Evolutionary conservation across 208 protist genomes (phyloP), one percentile per base, ranked within the genome.

Genomic region (Vickermania spadyakhi): DNA sequence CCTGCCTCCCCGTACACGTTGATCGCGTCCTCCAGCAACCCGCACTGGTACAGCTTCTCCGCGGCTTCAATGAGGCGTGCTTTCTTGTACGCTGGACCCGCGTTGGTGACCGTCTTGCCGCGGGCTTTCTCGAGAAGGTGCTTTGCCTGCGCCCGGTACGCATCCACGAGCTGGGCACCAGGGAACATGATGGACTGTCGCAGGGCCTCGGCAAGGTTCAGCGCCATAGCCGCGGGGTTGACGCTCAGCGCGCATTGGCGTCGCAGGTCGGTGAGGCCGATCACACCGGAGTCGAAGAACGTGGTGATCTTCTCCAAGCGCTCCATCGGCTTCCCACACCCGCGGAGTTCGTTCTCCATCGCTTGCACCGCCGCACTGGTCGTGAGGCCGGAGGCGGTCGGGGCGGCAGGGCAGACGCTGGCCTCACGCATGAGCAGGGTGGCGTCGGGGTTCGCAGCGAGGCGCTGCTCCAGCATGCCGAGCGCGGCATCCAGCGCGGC

Each of bases 281-380:
- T 79, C n/a, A 84, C 36, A n/a, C 36, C 84, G 62, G 75, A 79
- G 58, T 94, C 88, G 57, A 94, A 94, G 55, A 92, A 89, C 58
- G 61, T 62, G 13, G 77, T 66, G 25, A 94, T 63, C 28, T 62
- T 60, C 58, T 79, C 73, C 64, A 91, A 74, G 4, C 83, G 74
- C 56, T 89, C 81, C 2, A 60, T 63, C 26, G 76, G 75, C 51
- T 72, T 73, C 28, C 72, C 73, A n/a, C 66, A 49, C 28, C 49
- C 67, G 28, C 73, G 70, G 28, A 94, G 63, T 36, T 89, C 81
- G 31, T 77, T 72, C 31, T 54, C 66, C 1, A 94, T 65, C 30
- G 73, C 65, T 61, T 76, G 70, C 66, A 91, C 77, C 18, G 72
- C 70, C 11, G 73, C 53, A 1, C 81, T 81, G 21, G 73, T 56